Base-by-base conservation (phyloP, 352 stramenopile species). In the Phytopythium boreale region DNA sequence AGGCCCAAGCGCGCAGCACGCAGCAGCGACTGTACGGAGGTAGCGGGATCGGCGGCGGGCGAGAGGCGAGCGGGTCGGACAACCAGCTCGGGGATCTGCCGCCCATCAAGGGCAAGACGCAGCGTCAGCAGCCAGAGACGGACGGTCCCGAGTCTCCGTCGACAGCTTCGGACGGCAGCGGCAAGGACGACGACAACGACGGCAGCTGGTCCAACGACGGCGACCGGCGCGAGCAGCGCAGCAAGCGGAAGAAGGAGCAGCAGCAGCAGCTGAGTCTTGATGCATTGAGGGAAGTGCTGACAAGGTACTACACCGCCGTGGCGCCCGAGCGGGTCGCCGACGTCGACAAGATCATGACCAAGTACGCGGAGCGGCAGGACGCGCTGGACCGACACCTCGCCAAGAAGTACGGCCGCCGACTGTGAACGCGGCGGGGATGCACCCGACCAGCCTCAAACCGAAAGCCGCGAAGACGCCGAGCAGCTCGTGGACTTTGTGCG, bases 321-420 rank as follows among this genome's bases (percentile, higher is more conserved):
- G 89, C 92, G 53, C 50, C 69, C 0, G 75, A 89, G 37, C 77
- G 82, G 14, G 56, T 82, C 26, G 68, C 70, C n/a, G 73, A 92
- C 39, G 63, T 95, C n/a, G 80, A 89, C 49, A 88, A 79, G 62
- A 92, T 95, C 59, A 58, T 90, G 17, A 43, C 24, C 62, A 95
- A 95, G 69, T 93, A 93, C 56, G 46, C 29, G 20, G 65, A 87
- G 22, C 70, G 76, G 24, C 87, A 93, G 58, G 76, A 89, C 12
- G 78, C 85, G 37, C 66, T 93, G 4, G 86, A 77, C 66, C 78
- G 72, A 15, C 91, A 79, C 61, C 64, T 95, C 8, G 36, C 75
- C 34, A 76, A 80, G 39, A 93, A 93, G 49, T 93, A 93, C 49
- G 80, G 80, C 11, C 59, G 51, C 34, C 22, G 19, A 37, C 24